Percentiles rank a stretch among this genome's conserved stretches.
Conservation (phyloP, 345 rosid genomes). For the Angophora floribunda region DNA sequence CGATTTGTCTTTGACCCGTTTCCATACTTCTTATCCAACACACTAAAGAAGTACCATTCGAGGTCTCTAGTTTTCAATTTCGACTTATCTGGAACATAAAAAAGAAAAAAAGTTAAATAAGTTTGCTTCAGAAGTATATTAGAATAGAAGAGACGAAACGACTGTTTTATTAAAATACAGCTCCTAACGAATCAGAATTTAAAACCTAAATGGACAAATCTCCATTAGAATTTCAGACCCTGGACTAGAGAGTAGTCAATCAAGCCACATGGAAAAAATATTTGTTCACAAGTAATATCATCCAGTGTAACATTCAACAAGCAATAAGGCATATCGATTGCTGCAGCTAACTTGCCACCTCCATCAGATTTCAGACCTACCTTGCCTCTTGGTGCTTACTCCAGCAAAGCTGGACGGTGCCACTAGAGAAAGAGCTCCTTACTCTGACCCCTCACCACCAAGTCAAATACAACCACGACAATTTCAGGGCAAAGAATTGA, state of each 20-base stretch:
- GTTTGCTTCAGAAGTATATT: neutral
- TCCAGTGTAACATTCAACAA: neutral
- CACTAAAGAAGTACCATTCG: constrained; percentile 94
- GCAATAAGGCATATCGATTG: neutral
- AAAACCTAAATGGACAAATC: neutral
- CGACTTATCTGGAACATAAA: constrained; percentile 39
- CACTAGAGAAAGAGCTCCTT: neutral
- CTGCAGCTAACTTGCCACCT: neutral
- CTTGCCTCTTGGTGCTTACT: neutral
- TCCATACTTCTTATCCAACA: constrained; percentile 71
- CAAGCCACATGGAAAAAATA: neutral
- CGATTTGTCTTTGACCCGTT: constrained; percentile 88
- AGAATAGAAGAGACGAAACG: neutral
- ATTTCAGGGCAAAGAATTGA: neutral
- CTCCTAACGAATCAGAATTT: neutral
- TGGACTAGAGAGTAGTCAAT: neutral
- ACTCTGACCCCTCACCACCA: neutral
- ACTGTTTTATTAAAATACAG: neutral
- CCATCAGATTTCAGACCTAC: neutral
- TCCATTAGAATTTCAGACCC: neutral
- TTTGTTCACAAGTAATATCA: neutral
- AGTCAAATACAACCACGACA: neutral
- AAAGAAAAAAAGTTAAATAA: neutral
- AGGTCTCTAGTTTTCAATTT: constrained; percentile 80
- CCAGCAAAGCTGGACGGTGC: neutral